These are phyloP conservation scores for Sideroxylon spinosum DNA, from an alignment of 179 eudicot genomes.

Conservation along the genomic window DNA sequence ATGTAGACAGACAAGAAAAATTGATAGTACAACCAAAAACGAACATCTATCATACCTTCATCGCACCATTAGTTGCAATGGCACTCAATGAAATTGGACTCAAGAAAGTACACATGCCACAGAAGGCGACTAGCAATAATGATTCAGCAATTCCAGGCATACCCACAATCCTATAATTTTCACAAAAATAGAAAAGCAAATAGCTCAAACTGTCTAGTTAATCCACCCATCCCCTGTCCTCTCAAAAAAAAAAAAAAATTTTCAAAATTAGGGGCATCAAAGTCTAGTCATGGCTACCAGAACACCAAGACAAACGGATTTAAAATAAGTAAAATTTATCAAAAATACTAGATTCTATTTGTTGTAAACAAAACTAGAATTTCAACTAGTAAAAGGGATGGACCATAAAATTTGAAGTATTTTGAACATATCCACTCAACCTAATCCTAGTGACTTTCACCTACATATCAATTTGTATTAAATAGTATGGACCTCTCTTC, in stretches of 20 bases:
- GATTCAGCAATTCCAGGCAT: conserved; percentile 96
- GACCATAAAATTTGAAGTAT: too few species aligned
- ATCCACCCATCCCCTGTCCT: not conserved
- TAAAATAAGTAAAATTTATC: too few species aligned
- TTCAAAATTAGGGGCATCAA: too few species aligned
- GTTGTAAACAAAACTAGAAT: too few species aligned
- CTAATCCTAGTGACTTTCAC: too few species aligned
- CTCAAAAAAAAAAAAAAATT: not conserved
- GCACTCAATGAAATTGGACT: conserved; percentile 94
- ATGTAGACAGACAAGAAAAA: not conserved
- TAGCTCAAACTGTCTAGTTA: not conserved
- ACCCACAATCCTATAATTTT: conserved; percentile 87
- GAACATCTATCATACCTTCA: conserved; percentile 58
- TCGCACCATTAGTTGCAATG: conserved; percentile 98
- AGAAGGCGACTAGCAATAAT: conserved; percentile 70
- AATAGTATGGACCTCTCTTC: too few species aligned
- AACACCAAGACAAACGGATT: too few species aligned
- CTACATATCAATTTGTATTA: too few species aligned
- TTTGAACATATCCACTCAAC: too few species aligned
- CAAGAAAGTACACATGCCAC: conserved; percentile 91
- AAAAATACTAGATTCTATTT: too few species aligned
- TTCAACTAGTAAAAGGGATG: too few species aligned
- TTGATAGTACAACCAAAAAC: not conserved
- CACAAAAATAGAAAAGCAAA: conserved; percentile 8
- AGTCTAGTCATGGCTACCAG: not conserved